Conservation (phyloP, 257 asterid species). For the Dorcoceras hygrometricum region DNA sequence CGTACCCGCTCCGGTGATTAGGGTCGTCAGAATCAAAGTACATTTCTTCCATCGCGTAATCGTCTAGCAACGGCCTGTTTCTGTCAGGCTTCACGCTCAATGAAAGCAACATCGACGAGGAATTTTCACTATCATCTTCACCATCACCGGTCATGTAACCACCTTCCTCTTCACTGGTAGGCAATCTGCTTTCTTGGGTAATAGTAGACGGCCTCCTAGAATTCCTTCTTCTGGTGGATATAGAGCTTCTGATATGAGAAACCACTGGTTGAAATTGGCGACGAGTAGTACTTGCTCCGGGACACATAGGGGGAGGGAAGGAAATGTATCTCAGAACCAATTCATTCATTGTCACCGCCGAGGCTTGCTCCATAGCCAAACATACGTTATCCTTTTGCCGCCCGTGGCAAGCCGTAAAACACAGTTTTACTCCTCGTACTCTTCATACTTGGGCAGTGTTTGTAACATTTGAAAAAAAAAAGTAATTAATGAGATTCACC, state of each 20-base stretch:
- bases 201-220: slow-evolving; percentile 1
- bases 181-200: background rate
- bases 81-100: slow-evolving; percentile 83
- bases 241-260: too few relatives aligned
- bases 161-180: slow-evolving; percentile 24
- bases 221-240: background rate
- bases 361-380: too few relatives aligned
- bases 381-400: too few relatives aligned
- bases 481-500: too few relatives aligned
- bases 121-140: slow-evolving; percentile 34
- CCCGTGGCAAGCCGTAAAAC: too few relatives aligned
- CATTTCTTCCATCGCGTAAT: slow-evolving; percentile 93
- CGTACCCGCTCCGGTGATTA: slow-evolving; percentile 86
- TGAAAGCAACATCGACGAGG: slow-evolving; percentile 50
- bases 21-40: slow-evolving; percentile 50
- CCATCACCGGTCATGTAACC: slow-evolving; percentile 30
- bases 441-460: too few relatives aligned
- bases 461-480: too few relatives aligned
- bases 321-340: slow-evolving; percentile 33
- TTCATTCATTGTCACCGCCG: slow-evolving; percentile 38
- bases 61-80: slow-evolving; percentile 64
- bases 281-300: slow-evolving; percentile 9
- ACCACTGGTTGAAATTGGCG: slow-evolving; percentile 19
- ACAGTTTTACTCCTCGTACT: too few relatives aligned
- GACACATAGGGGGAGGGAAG: slow-evolving; percentile 30